These are phyloP conservation scores for Arthrobotrys entomopaga DNA, from an alignment of 2,329 filamentous ascomycete species.

Conservation along the genomic window DNA sequence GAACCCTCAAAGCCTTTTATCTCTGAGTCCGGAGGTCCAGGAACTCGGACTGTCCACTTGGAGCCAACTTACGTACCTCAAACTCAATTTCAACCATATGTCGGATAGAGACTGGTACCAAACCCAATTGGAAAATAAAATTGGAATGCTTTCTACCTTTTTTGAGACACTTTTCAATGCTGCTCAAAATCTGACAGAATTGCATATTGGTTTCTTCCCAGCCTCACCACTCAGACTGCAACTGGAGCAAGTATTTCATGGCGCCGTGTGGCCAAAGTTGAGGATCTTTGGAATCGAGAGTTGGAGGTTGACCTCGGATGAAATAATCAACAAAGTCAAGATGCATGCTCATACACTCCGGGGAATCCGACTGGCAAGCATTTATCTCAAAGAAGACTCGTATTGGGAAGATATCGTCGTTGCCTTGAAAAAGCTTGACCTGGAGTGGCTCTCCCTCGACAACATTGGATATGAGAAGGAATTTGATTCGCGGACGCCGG, in stretches of 20 bases:
- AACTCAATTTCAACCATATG: constrained; percentile 72
- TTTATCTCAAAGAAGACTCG: constrained; percentile 71
- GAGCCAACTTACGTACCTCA: constrained; percentile 70
- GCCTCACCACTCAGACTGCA: constrained; percentile 68
- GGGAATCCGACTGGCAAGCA: constrained; percentile 70
- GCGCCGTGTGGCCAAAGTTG: constrained; percentile 71
- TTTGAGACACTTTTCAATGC: constrained; percentile 70
- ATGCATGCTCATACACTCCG: constrained; percentile 69
- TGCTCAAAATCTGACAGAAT: constrained; percentile 70
- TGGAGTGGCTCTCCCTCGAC: constrained; percentile 71
- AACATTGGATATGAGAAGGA: constrained; percentile 58
- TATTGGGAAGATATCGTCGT: constrained; percentile 71
- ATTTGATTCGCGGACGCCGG: constrained; percentile 56
- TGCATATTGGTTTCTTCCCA: constrained; percentile 73
- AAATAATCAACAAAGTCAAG: constrained; percentile 70
- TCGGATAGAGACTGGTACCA: constrained; percentile 62
- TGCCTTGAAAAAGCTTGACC: constrained; percentile 67
- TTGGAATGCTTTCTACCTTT: constrained; percentile 69
- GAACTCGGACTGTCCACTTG: constrained; percentile 69
- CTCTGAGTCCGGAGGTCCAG: constrained; percentile 52
- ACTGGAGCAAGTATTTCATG: constrained; percentile 72
- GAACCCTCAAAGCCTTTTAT: constrained; percentile 64
- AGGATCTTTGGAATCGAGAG: constrained; percentile 73
- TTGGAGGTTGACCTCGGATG: constrained; percentile 71
- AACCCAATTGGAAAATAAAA: constrained; percentile 66